Evolutionary conservation across 345 rosid species (phyloP).

Genomic region (Corchorus olitorius): DNA sequence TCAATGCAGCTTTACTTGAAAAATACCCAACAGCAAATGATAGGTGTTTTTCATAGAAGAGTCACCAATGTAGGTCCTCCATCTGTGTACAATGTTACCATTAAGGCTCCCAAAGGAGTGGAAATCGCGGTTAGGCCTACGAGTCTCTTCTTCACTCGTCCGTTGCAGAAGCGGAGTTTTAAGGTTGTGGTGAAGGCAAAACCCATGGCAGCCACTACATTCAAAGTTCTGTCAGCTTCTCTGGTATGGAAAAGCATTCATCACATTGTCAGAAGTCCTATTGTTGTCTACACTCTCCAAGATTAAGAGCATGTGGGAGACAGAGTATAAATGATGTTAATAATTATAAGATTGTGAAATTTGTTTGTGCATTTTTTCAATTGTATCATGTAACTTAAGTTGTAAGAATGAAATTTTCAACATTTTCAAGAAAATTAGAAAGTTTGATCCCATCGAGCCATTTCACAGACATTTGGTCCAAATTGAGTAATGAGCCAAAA

Average conservation of each 20-base stretch:
- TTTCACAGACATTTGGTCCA: no score
- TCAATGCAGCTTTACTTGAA: slow-evolving; percentile 62
- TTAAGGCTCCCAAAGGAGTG: slow-evolving; percentile 64
- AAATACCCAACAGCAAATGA: slow-evolving; percentile 31
- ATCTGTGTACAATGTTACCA: slow-evolving; percentile 58
- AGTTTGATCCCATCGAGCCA: no score
- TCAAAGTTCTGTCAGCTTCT: slow-evolving; percentile 55
- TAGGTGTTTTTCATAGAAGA: slow-evolving; percentile 55
- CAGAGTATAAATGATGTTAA: background rate
- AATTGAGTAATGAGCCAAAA: no score
- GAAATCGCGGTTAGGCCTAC: slow-evolving; percentile 57
- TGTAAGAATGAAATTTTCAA: no score
- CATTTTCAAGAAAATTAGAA: background rate
- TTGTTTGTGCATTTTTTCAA: background rate
- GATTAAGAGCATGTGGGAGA: slow-evolving; percentile 9
- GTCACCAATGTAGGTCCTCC: slow-evolving; percentile 78
- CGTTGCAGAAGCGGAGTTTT: slow-evolving; percentile 59
- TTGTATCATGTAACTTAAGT: background rate
- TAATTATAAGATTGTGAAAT: background rate
- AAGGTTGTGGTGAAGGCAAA: slow-evolving; percentile 70
- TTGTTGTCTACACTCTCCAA: slow-evolving; percentile 49
- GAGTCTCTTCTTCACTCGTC: slow-evolving; percentile 52
- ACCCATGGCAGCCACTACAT: slow-evolving; percentile 31
- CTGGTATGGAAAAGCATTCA: slow-evolving; percentile 67
- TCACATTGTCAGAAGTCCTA: slow-evolving; percentile 69